A percentile compares a stretch with the other conserved stretches of the same genome.
Conservation (phyloP, 768 basidiomycete genomes). For the Xanthoconium purpureum region DNA sequence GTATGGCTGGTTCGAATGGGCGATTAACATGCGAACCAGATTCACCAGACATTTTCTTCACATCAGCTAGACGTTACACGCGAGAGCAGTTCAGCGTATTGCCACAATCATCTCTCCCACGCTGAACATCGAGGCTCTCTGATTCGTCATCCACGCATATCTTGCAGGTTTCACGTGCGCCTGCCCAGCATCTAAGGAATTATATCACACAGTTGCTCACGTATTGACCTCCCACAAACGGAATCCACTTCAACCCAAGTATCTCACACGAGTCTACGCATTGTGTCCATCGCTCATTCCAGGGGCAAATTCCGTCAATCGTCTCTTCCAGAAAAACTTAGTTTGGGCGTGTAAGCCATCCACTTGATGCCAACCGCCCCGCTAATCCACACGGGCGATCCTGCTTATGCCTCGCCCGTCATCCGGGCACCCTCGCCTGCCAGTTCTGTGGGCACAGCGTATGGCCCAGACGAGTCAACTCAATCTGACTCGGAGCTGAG, state of each 20-base stretch:
- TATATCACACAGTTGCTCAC: neutral
- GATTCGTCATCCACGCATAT: neutral
- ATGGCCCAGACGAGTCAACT: conserved; percentile 44
- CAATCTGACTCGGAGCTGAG: conserved; percentile 39
- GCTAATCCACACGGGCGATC: conserved; percentile 32
- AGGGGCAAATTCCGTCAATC: too few species aligned
- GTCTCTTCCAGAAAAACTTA: too few species aligned
- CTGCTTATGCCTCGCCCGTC: conserved; percentile 44
- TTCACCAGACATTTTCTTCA: neutral
- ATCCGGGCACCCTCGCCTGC: conserved; percentile 46
- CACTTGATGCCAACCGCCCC: conserved; percentile 31
- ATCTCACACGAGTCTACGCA: too few species aligned
- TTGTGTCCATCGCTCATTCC: too few species aligned
- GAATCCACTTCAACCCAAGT: too few species aligned
- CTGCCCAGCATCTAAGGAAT: neutral
- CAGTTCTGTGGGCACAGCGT: conserved; percentile 46
- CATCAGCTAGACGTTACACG: neutral
- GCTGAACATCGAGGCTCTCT: neutral
- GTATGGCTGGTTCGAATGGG: neutral
- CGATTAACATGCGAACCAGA: neutral
- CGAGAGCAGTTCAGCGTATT: neutral
- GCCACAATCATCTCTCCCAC: neutral
- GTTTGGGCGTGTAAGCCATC: too few species aligned
- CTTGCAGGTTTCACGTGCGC: neutral
- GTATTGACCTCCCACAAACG: neutral